Evolutionary conservation across 2,329 filamentous ascomycete species (phyloP).

Genomic region (Canariomyces notabilis): DNA sequence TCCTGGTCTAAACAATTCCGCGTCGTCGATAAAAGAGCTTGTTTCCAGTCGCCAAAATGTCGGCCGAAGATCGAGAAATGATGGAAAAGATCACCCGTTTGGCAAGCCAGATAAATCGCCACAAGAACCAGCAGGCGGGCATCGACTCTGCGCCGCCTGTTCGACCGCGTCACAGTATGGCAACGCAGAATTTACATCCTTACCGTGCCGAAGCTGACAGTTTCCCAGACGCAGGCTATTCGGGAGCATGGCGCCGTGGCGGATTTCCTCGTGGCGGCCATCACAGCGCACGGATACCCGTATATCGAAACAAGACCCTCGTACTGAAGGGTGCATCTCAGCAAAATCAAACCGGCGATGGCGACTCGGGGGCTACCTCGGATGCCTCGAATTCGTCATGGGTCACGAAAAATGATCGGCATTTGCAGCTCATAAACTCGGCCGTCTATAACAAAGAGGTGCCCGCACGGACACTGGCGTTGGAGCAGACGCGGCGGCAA

Average conservation of each 20-base stretch:
- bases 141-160: conserved; percentile 26
- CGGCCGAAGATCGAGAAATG: conserved; percentile 48
- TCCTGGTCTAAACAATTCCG: neutral
- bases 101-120: conserved; percentile 69
- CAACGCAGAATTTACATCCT: conserved; percentile 8
- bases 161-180: conserved; percentile 34
- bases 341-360: conserved; percentile 27
- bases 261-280: conserved; percentile 31
- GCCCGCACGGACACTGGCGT: conserved; percentile 62
- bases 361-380: conserved; percentile 29
- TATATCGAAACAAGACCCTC: conserved; percentile 51
- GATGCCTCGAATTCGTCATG: conserved; percentile 46
- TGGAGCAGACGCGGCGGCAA: conserved; percentile 62
- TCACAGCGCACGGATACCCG: conserved; percentile 34
- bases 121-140: conserved; percentile 60
- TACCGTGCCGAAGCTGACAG: conserved; percentile 12
- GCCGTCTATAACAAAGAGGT: conserved; percentile 70
- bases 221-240: conserved; percentile 19
- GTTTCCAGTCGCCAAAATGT: conserved; percentile 31
- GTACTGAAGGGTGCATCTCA: conserved; percentile 50
- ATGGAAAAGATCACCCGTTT: conserved; percentile 50
- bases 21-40: neutral
- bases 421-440: conserved; percentile 78
- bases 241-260: conserved; percentile 23
- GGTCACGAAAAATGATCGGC: conserved; percentile 69